Percentiles rank a stretch among this genome's conserved stretches.
These are phyloP conservation scores for Fusarium devonianum DNA, from an alignment of 2,329 filamentous ascomycete species.

Conservation along the genomic window DNA sequence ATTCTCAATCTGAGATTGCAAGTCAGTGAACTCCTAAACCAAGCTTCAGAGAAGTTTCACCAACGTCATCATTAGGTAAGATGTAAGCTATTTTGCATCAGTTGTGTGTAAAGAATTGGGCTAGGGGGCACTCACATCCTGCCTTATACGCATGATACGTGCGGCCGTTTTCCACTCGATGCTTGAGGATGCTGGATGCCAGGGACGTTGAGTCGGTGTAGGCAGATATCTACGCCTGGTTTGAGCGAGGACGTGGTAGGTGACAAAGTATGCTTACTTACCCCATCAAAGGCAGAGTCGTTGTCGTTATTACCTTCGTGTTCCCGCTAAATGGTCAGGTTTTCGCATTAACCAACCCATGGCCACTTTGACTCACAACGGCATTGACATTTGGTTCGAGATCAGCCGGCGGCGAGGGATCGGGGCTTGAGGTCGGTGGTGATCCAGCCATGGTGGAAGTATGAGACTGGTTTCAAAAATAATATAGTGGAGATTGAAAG, in stretches of 20 bases:
- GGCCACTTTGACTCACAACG: not conserved
- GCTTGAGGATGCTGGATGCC: conserved; percentile 13
- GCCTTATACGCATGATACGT: conserved; percentile 25
- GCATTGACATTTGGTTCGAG: not conserved
- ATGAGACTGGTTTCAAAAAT: not conserved
- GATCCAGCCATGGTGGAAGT: not conserved
- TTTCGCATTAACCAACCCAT: too few relatives aligned
- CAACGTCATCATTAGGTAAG: conserved; percentile 21
- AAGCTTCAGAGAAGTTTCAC: too few relatives aligned
- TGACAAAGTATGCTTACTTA: not conserved
- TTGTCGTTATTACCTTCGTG: not conserved
- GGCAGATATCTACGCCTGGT: not conserved
- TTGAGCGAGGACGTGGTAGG: too few relatives aligned
- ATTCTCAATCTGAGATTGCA: conserved; percentile 25
- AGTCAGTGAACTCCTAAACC: too few relatives aligned
- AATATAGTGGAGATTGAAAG: not conserved
- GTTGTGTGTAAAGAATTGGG: not conserved
- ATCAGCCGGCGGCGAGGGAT: not conserved
- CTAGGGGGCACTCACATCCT: conserved; percentile 14
- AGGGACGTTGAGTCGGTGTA: conserved; percentile 10
- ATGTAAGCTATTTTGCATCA: conserved; percentile 11
- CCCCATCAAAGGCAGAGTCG: conserved; percentile 10
- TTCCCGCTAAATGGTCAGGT: not conserved
- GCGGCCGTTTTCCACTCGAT: conserved; percentile 22
- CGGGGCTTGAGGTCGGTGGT: not conserved